Percentiles rank a stretch among this genome's conserved stretches.
phyloP scores from a whole-genome alignment of 176 grass and related monocot genomes.

The Melocanna baccifera region DNA sequence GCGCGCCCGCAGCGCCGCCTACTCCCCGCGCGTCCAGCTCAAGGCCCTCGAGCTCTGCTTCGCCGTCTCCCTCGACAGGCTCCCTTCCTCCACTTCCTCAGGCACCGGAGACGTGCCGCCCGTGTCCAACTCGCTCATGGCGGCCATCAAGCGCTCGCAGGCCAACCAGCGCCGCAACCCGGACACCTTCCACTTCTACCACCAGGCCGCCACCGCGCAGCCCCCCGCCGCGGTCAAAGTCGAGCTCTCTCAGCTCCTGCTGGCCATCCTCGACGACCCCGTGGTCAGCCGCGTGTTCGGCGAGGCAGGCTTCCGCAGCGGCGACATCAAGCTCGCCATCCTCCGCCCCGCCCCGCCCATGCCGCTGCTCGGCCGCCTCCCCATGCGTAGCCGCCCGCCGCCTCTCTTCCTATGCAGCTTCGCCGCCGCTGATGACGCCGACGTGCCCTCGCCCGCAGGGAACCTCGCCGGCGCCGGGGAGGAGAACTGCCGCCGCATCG shows the following conservation, averaged over 20 bases:
- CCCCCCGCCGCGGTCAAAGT: slow-evolving; percentile 60
- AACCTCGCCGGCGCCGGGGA: slow-evolving; percentile 34
- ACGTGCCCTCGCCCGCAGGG: slow-evolving; percentile 42
- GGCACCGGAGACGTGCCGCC: slow-evolving; percentile 33
- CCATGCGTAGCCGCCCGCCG: slow-evolving; percentile 43
- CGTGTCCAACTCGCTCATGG: slow-evolving; percentile 89
- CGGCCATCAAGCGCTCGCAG: slow-evolving; percentile 88
- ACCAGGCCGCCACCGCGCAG: slow-evolving; percentile 21
- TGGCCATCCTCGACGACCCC: slow-evolving; percentile 89
- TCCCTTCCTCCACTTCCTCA: slow-evolving; percentile 30
- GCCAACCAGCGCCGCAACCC: slow-evolving; percentile 74
- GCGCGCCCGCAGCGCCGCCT: slow-evolving; percentile 62
- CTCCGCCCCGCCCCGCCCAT: slow-evolving; percentile 67
- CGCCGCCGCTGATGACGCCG: slow-evolving; percentile 51
- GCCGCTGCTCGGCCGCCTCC: slow-evolving; percentile 21
- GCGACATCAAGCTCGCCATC: slow-evolving; percentile 73
- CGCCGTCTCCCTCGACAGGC: slow-evolving; percentile 65
- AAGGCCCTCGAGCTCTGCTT: slow-evolving; percentile 89
- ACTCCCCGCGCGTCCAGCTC: slow-evolving; percentile 75
- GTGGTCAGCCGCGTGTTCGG: slow-evolving; percentile 91
- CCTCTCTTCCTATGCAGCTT: slow-evolving; percentile 93
- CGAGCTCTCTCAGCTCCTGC: slow-evolving; percentile 70
- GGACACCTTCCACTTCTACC: slow-evolving; percentile 81
- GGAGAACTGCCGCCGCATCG: slow-evolving; percentile 60
- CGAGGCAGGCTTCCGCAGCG: slow-evolving; percentile 75